phyloP scores from a whole-genome alignment of 2,329 filamentous ascomycete species.

The Clathrospora elynae region DNA sequence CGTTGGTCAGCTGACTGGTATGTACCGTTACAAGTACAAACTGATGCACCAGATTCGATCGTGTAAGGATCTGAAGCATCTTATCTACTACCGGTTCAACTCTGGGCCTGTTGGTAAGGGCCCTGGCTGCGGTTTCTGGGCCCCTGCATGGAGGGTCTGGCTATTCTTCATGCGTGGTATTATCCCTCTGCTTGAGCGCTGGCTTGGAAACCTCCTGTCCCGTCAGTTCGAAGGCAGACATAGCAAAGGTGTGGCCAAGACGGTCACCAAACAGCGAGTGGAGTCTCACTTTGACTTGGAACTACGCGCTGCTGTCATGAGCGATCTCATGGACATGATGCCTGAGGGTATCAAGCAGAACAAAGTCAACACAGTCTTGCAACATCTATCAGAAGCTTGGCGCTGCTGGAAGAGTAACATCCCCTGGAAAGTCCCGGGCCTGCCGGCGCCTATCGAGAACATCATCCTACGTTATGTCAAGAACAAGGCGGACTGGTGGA shows the following conservation, averaged over 20 bases:
- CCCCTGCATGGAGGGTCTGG: conserved; percentile 98
- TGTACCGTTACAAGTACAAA: conserved; percentile 99
- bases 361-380: conserved; percentile 96
- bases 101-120: conserved; percentile 95
- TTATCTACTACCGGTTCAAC: conserved; percentile 99
- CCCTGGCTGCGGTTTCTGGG: conserved; percentile 98
- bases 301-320: conserved; percentile 96
- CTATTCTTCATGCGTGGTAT: conserved; percentile 99
- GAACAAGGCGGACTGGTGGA: conserved; percentile 99
- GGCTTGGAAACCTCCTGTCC: conserved; percentile 94
- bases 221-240: conserved; percentile 98
- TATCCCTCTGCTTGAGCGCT: conserved; percentile 92
- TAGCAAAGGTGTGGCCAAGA: conserved; percentile 98
- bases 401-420: conserved; percentile 99
- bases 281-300: conserved; percentile 98
- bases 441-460: conserved; percentile 97
- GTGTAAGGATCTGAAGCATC: conserved; percentile 97
- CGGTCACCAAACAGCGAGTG: conserved; percentile 97
- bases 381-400: conserved; percentile 98
- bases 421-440: conserved; percentile 96
- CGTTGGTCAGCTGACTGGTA: conserved; percentile 95
- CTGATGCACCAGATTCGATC: conserved; percentile 99
- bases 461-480: conserved; percentile 99
- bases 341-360: conserved; percentile 99
- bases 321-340: conserved; percentile 99